Evolutionary conservation across 352 stramenopile species (phyloP).

Genomic region (Globisporangium uncinulatum): DNA sequence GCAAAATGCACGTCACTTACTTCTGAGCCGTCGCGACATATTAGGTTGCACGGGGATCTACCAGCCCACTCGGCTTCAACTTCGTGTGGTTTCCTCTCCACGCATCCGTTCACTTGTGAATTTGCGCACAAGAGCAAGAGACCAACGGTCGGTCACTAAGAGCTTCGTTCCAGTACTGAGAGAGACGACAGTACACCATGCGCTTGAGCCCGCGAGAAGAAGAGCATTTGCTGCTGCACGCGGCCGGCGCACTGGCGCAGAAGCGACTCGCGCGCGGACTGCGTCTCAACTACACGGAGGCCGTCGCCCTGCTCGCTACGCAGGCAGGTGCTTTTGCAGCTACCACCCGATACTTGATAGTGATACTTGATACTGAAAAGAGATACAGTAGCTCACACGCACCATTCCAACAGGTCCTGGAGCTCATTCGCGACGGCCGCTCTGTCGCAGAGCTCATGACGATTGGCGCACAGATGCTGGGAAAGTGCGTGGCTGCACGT

Average conservation of each 20-base stretch:
- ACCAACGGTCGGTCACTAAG: too few species aligned
- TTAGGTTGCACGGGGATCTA: too few species aligned
- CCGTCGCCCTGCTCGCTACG: slow-evolving; percentile 90
- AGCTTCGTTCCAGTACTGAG: too few species aligned
- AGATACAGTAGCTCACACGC: background rate
- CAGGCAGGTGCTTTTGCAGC: slow-evolving; percentile 18
- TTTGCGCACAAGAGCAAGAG: too few species aligned
- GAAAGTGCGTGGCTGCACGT: slow-evolving; percentile 17
- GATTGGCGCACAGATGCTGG: slow-evolving; percentile 79
- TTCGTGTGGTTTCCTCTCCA: too few species aligned
- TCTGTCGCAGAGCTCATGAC: slow-evolving; percentile 87
- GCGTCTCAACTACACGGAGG: slow-evolving; percentile 93
- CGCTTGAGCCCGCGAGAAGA: slow-evolving; percentile 62
- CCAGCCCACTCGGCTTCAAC: too few species aligned
- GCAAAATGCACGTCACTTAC: too few species aligned
- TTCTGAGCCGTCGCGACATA: too few species aligned
- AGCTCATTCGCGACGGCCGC: slow-evolving; percentile 92
- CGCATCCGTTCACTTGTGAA: too few species aligned
- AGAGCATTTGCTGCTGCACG: slow-evolving; percentile 73
- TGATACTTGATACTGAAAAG: too few species aligned
- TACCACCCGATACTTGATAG: too few species aligned
- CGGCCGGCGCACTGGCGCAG: slow-evolving; percentile 90
- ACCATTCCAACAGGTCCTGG: slow-evolving; percentile 74
- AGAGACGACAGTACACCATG: slow-evolving; percentile 20
- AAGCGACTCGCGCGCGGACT: slow-evolving; percentile 91